phyloP scores from a whole-genome alignment of 192 early-diverging fungal species.

The Gaertneriomyces sp. region DNA sequence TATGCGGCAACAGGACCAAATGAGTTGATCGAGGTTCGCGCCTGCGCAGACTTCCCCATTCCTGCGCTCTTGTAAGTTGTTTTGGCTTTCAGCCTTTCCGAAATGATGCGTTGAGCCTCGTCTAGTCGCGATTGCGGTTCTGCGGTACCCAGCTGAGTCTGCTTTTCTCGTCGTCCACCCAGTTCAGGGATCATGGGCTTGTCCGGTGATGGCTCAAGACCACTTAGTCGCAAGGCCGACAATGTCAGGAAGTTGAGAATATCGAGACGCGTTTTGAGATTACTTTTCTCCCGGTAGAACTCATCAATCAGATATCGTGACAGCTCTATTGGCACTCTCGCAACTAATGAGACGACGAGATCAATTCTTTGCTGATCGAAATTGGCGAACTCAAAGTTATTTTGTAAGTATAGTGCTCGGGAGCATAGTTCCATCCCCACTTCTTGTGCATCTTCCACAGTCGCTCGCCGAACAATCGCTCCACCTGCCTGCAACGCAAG shows the following conservation, averaged over 20 bases:
- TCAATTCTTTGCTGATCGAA: conserved; percentile 1
- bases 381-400: conserved; percentile 4
- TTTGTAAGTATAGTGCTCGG: neutral
- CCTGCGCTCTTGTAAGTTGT: too few species aligned
- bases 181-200: too few species aligned
- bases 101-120: too few species aligned
- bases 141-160: too few species aligned
- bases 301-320: neutral
- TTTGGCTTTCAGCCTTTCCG: too few species aligned
- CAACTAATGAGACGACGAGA: neutral
- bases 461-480: neutral
- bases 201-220: too few species aligned
- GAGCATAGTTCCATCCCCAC: neutral
- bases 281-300: neutral
- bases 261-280: conserved; percentile 6
- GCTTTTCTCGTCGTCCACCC: too few species aligned
- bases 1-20: conserved; percentile 7
- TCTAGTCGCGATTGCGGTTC: too few species aligned
- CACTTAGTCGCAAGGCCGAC: conserved; percentile 2
- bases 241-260: conserved; percentile 1
- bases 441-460: neutral
- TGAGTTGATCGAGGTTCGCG: neutral
- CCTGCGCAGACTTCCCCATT: neutral
- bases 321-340: neutral
- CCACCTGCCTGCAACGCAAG: neutral